Percentiles rank a stretch among this genome's conserved stretches.
phyloP scores from a whole-genome alignment of 2,329 filamentous ascomycete species.

The Pestalotiopsis sp. region DNA sequence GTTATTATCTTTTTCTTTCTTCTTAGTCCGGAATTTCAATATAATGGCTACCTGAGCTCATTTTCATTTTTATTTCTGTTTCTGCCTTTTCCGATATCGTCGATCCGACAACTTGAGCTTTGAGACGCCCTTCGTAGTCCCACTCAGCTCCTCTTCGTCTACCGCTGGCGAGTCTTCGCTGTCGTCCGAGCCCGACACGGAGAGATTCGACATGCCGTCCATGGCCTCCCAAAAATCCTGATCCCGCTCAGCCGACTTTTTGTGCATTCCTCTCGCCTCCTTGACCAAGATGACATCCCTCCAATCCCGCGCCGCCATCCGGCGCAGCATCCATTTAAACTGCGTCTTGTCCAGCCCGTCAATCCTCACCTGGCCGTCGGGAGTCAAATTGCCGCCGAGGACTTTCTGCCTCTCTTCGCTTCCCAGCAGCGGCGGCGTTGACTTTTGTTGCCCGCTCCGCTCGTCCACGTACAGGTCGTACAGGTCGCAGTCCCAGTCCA shows the following conservation, averaged over 20 bases:
- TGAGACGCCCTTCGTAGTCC: background rate
- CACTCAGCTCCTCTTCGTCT: background rate
- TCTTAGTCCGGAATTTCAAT: too few relatives aligned
- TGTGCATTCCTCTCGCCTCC: background rate
- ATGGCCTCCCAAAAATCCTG: background rate
- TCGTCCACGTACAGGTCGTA: background rate
- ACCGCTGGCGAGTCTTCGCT: background rate
- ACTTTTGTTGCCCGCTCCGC: background rate
- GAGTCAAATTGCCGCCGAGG: background rate
- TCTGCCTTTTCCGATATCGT: too few relatives aligned
- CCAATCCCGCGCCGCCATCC: background rate
- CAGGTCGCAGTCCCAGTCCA: conserved; percentile 2
- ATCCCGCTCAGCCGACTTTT: background rate
- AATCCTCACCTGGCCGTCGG: background rate
- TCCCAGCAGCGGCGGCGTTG: background rate
- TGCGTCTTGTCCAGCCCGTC: background rate
- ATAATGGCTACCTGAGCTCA: too few relatives aligned
- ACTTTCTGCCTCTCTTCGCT: background rate
- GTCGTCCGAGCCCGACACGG: background rate
- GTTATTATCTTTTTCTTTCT: too few relatives aligned
- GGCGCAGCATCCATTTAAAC: background rate
- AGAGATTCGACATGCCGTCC: background rate
- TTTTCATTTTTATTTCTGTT: too few relatives aligned
- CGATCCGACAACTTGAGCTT: background rate
- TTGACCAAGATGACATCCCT: background rate